Evolutionary conservation across 768 basidiomycete species (phyloP), one percentile per base, ranked within the genome.

Genomic region (Tulasnella sp.): DNA sequence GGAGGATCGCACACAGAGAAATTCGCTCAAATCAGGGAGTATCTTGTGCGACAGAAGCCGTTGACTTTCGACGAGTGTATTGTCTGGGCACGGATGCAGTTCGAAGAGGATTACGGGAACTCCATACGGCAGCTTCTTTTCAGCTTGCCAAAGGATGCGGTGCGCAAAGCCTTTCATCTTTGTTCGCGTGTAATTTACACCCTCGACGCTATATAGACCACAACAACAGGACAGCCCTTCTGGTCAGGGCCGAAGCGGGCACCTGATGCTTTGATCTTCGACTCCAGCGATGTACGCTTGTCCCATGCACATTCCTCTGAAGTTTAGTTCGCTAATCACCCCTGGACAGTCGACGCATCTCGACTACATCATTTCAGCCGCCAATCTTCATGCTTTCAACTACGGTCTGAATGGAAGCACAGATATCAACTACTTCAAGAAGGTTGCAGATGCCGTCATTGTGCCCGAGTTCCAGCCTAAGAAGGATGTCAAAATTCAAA

Each of bases 241-340:
- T 99, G 96, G 96, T 93, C 91, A 65, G 92, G 93, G 19, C 96
- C 96, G 2, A 99, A 99, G 76, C 82, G 96, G 61, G 94, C 93
- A 5, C 96, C 96, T 11, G 92, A 97, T 50, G 77, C 94, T 25
- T 74, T 99, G 63, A 75, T 75, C 4, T 99, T 98, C 73, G 78
- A 92, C 72, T 80, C 89, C 9, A 84, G 78, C 64, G 84, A 97
- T 67, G 94, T 97, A 67, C 71, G 87, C 74, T 0, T n/a, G 21
- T 50, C 17, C 5, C 27, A 63, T 43, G 15, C 34, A 55, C n/a
- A 51, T 49, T 34, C 21, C 38, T 51, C 59, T 62, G 24, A 62
- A 34, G 15, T 21, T 30, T 29, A 24, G 31, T 2, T 2, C 21
- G 2, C 17, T 3, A 48, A 21, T 45, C 27, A 60, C 46, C n/a